Evolutionary conservation across 2,329 filamentous ascomycete genomes (phyloP).

Genomic region (Aspergillus neotritici): DNA sequence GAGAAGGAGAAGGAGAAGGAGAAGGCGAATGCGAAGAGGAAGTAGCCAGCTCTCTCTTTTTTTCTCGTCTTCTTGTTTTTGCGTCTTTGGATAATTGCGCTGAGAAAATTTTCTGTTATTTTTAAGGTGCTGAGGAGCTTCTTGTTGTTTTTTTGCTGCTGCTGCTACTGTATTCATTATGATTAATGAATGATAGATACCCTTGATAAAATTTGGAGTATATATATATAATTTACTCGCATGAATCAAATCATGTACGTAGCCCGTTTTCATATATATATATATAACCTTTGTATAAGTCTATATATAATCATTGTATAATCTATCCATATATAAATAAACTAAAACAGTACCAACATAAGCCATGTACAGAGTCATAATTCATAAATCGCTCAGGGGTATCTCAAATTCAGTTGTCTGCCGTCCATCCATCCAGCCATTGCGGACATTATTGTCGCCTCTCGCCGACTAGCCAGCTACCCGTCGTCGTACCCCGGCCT

Average conservation of each 20-base stretch:
- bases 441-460: conserved; percentile 1
- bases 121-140: too few relatives aligned
- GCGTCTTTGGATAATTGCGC: too few relatives aligned
- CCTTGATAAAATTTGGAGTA: not conserved
- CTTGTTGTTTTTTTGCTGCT: too few relatives aligned
- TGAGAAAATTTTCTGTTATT: too few relatives aligned
- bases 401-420: conserved; percentile 30
- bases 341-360: not conserved
- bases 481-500: conserved; percentile 34
- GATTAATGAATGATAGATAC: conserved; percentile 6
- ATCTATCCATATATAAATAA: too few relatives aligned
- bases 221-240: too few relatives aligned
- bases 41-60: conserved; percentile 19
- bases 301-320: too few relatives aligned
- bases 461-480: conserved; percentile 4
- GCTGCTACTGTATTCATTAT: not conserved
- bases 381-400: conserved; percentile 25
- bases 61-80: too few relatives aligned
- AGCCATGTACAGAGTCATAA: conserved; percentile 17
- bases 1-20: conserved; percentile 36
- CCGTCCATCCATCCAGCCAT: conserved; percentile 17
- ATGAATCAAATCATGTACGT: too few relatives aligned
- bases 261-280: too few relatives aligned
- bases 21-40: conserved; percentile 27
- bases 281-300: too few relatives aligned